Evolutionary conservation across 2,329 filamentous ascomycete genomes (phyloP).

Genomic region (Colletotrichum liriopes): DNA sequence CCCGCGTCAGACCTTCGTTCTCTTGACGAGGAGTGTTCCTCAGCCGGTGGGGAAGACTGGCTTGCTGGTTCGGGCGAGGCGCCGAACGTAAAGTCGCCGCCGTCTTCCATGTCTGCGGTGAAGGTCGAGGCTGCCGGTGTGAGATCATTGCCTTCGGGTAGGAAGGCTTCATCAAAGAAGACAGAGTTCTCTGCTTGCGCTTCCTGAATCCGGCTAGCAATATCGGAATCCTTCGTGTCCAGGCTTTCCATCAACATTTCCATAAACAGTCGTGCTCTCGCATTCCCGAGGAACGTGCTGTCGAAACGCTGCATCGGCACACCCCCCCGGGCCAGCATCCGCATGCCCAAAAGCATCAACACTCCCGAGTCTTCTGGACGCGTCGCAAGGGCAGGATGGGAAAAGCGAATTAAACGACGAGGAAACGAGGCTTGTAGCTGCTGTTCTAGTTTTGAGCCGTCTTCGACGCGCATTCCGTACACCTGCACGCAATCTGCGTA

Average conservation of each 20-base stretch:
- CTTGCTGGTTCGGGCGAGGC: neutral
- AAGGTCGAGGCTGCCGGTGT: neutral
- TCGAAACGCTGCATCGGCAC: neutral
- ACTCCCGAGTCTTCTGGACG: neutral
- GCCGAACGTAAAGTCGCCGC: neutral
- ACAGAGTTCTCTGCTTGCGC: neutral
- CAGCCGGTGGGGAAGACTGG: neutral
- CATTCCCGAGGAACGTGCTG: neutral
- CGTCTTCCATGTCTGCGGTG: neutral
- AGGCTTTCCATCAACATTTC: slow-evolving; percentile 4
- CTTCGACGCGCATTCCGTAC: slow-evolving; percentile 6
- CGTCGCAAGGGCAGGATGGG: neutral
- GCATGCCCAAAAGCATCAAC: slow-evolving; percentile 11
- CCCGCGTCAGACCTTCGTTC: neutral
- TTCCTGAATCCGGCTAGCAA: slow-evolving; percentile 9
- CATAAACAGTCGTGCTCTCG: slow-evolving; percentile 8
- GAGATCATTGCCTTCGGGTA: neutral
- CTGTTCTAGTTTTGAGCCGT: neutral
- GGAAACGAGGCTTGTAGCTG: neutral
- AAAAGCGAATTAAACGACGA: neutral
- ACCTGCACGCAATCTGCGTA: slow-evolving; percentile 22
- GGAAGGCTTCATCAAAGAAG: slow-evolving; percentile 13
- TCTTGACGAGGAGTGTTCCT: neutral
- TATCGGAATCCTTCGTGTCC: neutral
- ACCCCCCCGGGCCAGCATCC: slow-evolving; percentile 6